Evolutionary conservation across 2,329 filamentous ascomycete species (phyloP).

Genomic region (Rhynchosporium agropyri): DNA sequence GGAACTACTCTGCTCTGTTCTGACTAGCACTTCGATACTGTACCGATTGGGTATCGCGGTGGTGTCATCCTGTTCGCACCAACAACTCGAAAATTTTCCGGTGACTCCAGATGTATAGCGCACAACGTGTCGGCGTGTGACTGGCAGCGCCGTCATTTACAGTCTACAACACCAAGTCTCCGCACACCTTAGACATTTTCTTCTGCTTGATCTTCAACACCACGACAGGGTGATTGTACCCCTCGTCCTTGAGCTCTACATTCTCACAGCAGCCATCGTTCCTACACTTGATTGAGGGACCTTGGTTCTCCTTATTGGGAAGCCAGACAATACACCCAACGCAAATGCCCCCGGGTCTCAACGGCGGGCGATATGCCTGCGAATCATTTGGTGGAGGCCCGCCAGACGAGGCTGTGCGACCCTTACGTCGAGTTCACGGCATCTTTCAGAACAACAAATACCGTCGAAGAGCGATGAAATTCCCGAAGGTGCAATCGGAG

Average conservation of each 20-base stretch:
- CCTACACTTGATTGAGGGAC: constrained; percentile 6
- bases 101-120: not conserved
- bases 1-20: not conserved
- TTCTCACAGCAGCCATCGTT: constrained; percentile 15
- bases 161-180: constrained; percentile 21
- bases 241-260: constrained; percentile 7
- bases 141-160: constrained; percentile 6
- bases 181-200: not conserved
- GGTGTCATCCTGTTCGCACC: constrained; percentile 8
- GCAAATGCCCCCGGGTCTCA: constrained; percentile 13
- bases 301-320: not conserved
- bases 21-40: constrained; percentile 3
- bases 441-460: constrained; percentile 1
- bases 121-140: no score
- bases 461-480: not conserved
- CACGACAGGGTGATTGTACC: constrained; percentile 24
- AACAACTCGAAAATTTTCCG: constrained; percentile 15
- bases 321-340: constrained; percentile 25
- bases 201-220: constrained; percentile 19
- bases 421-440: not conserved
- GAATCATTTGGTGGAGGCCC: constrained; percentile 2
- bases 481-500: not conserved
- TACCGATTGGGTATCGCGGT: not conserved
- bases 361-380: not conserved
- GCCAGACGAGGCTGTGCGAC: not conserved